phyloP scores from a whole-genome alignment of 768 basidiomycete genomes.

The Rubroboletus pulcherrimus region DNA sequence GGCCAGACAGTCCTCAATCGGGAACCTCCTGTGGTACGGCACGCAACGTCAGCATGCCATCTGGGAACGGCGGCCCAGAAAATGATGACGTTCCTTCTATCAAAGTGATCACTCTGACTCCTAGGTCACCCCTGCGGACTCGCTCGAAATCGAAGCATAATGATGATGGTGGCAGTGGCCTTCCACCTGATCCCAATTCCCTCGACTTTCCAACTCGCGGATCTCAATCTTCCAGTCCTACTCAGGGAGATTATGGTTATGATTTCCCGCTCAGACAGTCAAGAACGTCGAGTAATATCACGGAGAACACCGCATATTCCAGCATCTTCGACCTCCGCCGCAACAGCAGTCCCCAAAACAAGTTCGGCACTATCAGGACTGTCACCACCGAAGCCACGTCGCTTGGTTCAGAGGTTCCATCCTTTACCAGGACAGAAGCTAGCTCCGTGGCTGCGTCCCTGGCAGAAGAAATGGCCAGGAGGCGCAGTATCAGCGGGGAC shows the following conservation, averaged over 20 bases:
- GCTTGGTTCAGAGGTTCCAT: conserved; percentile 53
- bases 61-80: conserved; percentile 25
- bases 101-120: conserved; percentile 32
- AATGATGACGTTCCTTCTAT: conserved; percentile 39
- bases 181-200: conserved; percentile 18
- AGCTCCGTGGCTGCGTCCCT: conserved; percentile 52
- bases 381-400: conserved; percentile 79
- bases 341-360: conserved; percentile 45
- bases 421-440: conserved; percentile 63
- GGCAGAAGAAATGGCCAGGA: conserved; percentile 38
- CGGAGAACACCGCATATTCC: conserved; percentile 54
- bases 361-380: conserved; percentile 79
- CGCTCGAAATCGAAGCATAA: conserved; percentile 25
- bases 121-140: conserved; percentile 53
- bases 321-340: conserved; percentile 56
- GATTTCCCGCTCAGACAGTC: conserved; percentile 53
- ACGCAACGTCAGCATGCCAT: conserved; percentile 20
- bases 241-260: conserved; percentile 29
- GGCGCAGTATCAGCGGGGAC: conserved; percentile 29
- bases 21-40: conserved; percentile 34
- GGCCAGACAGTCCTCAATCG: conserved; percentile 56
- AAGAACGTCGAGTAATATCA: conserved; percentile 56
- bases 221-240: conserved; percentile 35
- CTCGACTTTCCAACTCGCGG: conserved; percentile 32
- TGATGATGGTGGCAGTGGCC: conserved; percentile 5